phyloP scores from a whole-genome alignment of 805 yeast genomes.

The Metschnikowia aberdeeniae region DNA sequence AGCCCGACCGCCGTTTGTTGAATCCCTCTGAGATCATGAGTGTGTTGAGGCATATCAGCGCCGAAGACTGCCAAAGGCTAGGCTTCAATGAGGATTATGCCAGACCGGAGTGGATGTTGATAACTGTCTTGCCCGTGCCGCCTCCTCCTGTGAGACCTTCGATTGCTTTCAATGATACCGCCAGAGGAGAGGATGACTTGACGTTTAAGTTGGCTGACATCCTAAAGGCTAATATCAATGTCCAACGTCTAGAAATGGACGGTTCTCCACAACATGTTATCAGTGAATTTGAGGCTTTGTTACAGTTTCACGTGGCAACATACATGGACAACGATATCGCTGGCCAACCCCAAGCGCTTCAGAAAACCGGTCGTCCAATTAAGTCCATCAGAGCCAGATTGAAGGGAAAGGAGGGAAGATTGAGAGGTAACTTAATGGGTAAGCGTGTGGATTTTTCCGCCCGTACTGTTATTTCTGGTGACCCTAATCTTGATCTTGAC shows the following conservation, averaged over 20 bases:
- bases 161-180: conserved; percentile 95
- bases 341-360: conserved; percentile 98
- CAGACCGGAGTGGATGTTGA: conserved; percentile 97
- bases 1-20: conserved; percentile 86
- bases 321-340: conserved; percentile 99
- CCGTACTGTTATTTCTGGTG: conserved; percentile 98
- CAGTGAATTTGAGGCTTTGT: conserved; percentile 89
- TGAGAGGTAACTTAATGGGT: conserved; percentile 98
- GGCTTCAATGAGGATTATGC: conserved; percentile 96
- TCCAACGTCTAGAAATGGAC: conserved; percentile 95
- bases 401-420: conserved; percentile 99
- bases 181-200: conserved; percentile 98
- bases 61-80: conserved; percentile 72
- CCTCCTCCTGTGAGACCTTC: conserved; percentile 99
- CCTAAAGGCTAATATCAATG: conserved; percentile 91
- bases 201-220: conserved; percentile 97
- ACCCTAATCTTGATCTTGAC: conserved; percentile 94
- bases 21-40: conserved; percentile 86
- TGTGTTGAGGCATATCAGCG: conserved; percentile 85
- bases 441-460: conserved; percentile 99
- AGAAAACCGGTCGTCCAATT: conserved; percentile 97
- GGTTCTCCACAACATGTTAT: conserved; percentile 99
- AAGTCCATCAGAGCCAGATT: conserved; percentile 98
- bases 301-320: conserved; percentile 97
- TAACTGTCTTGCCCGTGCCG: conserved; percentile 98